These are phyloP conservation scores for Plasmodium blacklocki DNA, from an alignment of 169 alveolate genomes.

Conservation along the genomic window DNA sequence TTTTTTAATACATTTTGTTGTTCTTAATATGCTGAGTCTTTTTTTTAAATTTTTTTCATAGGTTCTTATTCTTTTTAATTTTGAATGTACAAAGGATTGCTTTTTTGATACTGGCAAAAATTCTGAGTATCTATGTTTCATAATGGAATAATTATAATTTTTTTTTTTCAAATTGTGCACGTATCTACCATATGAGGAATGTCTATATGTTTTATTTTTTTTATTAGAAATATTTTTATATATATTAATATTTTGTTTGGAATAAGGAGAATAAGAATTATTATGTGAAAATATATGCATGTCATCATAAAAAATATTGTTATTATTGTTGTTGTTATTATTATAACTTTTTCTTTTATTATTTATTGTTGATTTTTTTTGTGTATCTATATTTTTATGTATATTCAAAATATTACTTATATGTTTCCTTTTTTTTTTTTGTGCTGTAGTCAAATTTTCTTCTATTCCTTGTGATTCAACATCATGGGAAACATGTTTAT, in stretches of 20 bases:
- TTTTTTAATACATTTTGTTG: constrained; percentile 30
- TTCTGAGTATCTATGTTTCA: constrained; percentile 50
- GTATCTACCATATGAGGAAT: background rate
- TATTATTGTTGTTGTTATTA: too few species aligned
- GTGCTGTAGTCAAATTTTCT: background rate
- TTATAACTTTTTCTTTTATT: too few species aligned
- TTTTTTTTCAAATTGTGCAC: background rate
- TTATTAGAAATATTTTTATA: background rate
- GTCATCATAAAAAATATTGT: too few species aligned
- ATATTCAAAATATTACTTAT: background rate
- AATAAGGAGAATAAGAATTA: too few species aligned
- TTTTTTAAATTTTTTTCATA: constrained; percentile 39
- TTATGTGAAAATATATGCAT: too few species aligned
- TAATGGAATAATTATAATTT: background rate
- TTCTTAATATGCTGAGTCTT: constrained; percentile 44
- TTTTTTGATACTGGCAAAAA: background rate
- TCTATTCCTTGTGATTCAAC: background rate
- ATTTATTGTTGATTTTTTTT: too few species aligned
- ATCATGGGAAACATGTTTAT: background rate
- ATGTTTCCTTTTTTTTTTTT: constrained; percentile 1
- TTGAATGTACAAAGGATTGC: background rate
- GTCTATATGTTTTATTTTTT: background rate
- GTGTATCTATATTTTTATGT: too few species aligned
- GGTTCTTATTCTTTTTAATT: constrained; percentile 17
- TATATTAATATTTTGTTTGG: too few species aligned